These are phyloP conservation scores for Apiotrichum montevideense DNA, from an alignment of 1,284 basidiomycete genomes.

Conservation along the genomic window DNA sequence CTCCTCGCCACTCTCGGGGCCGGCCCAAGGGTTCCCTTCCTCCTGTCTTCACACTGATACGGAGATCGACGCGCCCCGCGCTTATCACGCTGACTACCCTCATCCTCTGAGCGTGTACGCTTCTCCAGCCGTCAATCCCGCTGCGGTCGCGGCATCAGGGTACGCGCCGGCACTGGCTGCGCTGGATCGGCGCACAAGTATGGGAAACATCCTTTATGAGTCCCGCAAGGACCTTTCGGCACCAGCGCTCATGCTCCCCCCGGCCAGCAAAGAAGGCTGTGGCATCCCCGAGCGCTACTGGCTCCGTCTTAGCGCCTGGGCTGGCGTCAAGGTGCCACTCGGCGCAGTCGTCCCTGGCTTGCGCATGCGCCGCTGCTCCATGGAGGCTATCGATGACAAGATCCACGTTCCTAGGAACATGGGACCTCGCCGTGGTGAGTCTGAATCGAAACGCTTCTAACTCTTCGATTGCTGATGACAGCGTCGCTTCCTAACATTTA, in stretches of 20 bases:
- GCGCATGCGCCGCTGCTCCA: not conserved
- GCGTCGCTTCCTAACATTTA: constrained; percentile 2
- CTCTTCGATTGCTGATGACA: not conserved
- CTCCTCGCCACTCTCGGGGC: too few species aligned
- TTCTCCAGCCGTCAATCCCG: constrained; percentile 35
- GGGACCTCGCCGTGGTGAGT: constrained; percentile 5
- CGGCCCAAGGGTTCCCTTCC: too few species aligned
- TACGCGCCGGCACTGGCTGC: constrained; percentile 23
- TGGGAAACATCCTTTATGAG: constrained; percentile 29
- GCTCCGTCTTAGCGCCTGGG: constrained; percentile 9
- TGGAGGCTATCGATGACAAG: not conserved
- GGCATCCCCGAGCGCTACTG: constrained; percentile 40
- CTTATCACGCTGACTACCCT: constrained; percentile 38
- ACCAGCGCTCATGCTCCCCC: constrained; percentile 21
- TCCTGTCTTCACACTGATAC: too few species aligned
- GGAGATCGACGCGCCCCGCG: not conserved
- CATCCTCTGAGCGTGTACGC: constrained; percentile 41
- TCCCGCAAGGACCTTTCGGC: constrained; percentile 22
- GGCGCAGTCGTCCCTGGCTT: constrained; percentile 5
- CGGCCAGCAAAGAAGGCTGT: constrained; percentile 29
- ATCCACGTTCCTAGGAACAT: not conserved
- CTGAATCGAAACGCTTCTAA: not conserved
- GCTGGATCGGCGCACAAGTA: constrained; percentile 17
- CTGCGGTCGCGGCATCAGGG: constrained; percentile 19
- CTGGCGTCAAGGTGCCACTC: constrained; percentile 17